Percentiles rank a stretch among this genome's conserved stretches.
phyloP scores from a whole-genome alignment of 805 yeast species.

The Yarrowia sp. region DNA sequence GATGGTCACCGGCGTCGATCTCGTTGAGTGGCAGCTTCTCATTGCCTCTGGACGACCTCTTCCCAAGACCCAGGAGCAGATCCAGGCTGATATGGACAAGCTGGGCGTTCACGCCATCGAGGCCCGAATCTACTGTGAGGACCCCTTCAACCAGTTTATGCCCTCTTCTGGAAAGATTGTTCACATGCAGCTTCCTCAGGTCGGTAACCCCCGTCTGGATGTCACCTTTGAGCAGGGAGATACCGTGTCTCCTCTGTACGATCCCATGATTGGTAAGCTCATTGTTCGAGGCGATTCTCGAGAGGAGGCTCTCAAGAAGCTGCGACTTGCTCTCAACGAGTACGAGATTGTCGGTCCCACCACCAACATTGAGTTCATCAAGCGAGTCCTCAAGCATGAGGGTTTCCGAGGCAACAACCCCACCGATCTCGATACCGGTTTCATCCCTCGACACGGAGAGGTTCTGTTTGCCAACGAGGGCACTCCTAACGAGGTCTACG shows the following conservation, averaged over 20 bases:
- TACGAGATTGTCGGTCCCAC: constrained; percentile 39
- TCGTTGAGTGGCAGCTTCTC: constrained; percentile 51
- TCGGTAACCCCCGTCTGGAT: constrained; percentile 37
- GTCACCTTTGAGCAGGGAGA: constrained; percentile 36
- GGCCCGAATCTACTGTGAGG: constrained; percentile 40
- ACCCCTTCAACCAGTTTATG: constrained; percentile 38
- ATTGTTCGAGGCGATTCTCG: constrained; percentile 36
- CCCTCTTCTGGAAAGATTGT: constrained; percentile 38
- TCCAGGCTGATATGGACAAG: constrained; percentile 29
- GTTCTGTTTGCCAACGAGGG: constrained; percentile 30
- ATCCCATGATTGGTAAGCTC: constrained; percentile 40
- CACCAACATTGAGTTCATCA: constrained; percentile 38
- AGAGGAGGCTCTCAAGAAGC: constrained; percentile 35
- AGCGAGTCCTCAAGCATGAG: constrained; percentile 34
- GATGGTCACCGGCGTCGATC: constrained; percentile 54
- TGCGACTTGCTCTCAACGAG: constrained; percentile 36
- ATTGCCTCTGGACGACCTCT: constrained; percentile 40
- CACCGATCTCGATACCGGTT: constrained; percentile 37
- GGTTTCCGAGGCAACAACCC: constrained; percentile 37
- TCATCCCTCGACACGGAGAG: constrained; percentile 35
- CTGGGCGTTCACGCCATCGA: constrained; percentile 37
- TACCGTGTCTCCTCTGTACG: constrained; percentile 37
- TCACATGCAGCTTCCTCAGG: constrained; percentile 34
- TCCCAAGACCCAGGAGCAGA: constrained; percentile 38
- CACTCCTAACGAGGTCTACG: constrained; percentile 33